Evolutionary conservation across 1,139 yeast genomes (phyloP), one percentile per base, ranked within the genome.

Genomic region (Yamadazyma kanchanaburiensis): DNA sequence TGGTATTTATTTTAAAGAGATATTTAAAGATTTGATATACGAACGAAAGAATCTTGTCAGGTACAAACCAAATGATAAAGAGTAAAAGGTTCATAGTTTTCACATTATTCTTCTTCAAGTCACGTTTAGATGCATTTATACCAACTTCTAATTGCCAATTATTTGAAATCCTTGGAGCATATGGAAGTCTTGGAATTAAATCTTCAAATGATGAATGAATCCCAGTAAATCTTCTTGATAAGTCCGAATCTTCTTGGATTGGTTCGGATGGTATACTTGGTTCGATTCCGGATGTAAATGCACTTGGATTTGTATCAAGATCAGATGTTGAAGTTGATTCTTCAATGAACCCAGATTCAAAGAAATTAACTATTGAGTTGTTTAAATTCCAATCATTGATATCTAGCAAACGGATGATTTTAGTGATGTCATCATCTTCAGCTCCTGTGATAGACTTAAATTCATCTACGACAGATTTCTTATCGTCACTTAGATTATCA

Each of bases 341-440:
- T 19, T 55, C 39, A 2, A 58, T 60, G 36, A 67, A 65, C 22
- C 77, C 75, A 11, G 64, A 55, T 39, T 76, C 82, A 40, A 75
- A 74, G 45, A 59, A 76, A 30, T 67, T 55, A 8, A 71, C 64
- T 16, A 74, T 56, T 10, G 80, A 72, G 32, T 59, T 59, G 40
- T 75, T 76, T 35, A 76, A 51, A 43, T 74, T 60, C 66, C 68
- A 69, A 34, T 67, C 62, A 40, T 72, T 60, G 21, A 63, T 55
- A 1, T 60, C 49, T 27, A 76, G 51, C 15, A 76, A 49, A 19
- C 57, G 49, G 12, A 33, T 33, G 19, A 41, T 29, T 2, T 56
- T 35, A 1, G 68, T 60, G 22, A 62, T 60, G 3, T 55, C 60
- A 16, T 54, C 52, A 20, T 60, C 61, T 2, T 54, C 60, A 9